A percentile compares a stretch with the other conserved stretches of the same genome.
Conservation (phyloP, 2,329 filamentous ascomycete genomes). For the Myrmaecium sp. region DNA sequence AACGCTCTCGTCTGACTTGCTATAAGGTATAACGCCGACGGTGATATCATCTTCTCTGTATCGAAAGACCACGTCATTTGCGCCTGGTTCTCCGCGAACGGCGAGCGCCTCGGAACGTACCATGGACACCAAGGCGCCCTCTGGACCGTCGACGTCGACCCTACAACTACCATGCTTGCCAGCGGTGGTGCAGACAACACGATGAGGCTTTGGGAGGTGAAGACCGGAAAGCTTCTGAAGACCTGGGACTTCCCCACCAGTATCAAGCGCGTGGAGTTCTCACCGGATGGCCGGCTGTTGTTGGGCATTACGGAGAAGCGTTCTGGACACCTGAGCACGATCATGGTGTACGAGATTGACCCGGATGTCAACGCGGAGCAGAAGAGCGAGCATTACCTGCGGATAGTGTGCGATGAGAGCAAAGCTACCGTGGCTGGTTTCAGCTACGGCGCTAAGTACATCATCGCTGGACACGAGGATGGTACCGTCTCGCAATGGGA, state of each 20-base stretch:
- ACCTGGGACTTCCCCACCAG: slow-evolving; percentile 95
- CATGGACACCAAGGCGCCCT: slow-evolving; percentile 93
- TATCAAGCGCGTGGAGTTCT: slow-evolving; percentile 96
- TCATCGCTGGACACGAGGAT: slow-evolving; percentile 95
- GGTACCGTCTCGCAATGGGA: slow-evolving; percentile 84
- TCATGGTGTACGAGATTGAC: slow-evolving; percentile 81
- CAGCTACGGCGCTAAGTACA: slow-evolving; percentile 88
- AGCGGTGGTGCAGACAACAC: slow-evolving; percentile 97
- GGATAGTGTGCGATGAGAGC: slow-evolving; percentile 78
- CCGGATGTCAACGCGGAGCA: slow-evolving; percentile 71
- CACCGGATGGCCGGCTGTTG: slow-evolving; percentile 76
- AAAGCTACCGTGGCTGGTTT: slow-evolving; percentile 96
- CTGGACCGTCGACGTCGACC: slow-evolving; percentile 96
- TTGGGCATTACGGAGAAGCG: slow-evolving; percentile 96
- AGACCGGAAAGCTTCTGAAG: slow-evolving; percentile 84
- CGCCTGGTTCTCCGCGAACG: slow-evolving; percentile 94
- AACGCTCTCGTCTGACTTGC: slow-evolving; percentile 1
- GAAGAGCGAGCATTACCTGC: slow-evolving; percentile 63
- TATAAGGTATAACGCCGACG: slow-evolving; percentile 44
- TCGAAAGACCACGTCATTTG: slow-evolving; percentile 94
- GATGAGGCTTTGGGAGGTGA: slow-evolving; percentile 90
- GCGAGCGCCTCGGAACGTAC: slow-evolving; percentile 93
- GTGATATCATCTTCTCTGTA: slow-evolving; percentile 90
- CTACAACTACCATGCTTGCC: slow-evolving; percentile 77
- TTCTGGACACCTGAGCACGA: slow-evolving; percentile 88